Base-by-base conservation (phyloP, 306 rosid genomes). In the Lupinus albus region DNA sequence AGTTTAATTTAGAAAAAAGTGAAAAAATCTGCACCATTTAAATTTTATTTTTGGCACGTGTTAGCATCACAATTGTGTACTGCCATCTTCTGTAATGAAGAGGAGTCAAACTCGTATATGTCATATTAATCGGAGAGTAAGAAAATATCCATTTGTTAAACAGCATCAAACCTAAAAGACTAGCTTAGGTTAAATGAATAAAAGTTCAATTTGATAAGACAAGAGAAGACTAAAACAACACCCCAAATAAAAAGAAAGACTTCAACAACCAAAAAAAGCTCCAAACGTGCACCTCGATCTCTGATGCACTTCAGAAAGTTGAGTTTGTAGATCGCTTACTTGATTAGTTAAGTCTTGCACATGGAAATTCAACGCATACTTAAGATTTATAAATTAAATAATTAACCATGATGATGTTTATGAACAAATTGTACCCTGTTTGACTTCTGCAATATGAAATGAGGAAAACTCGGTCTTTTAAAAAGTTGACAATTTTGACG, bases 401-500 rank as follows among this genome's bases (percentile, higher is more conserved):
- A 8, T 38, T 58, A 76, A 51, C 35, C 42, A 61, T 21, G 33
- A 48, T 15, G 45, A 68, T 55, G 75, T 54, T 8, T 28, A 45
- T 53, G 70, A 78, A 59, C 44, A 42, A 71, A 71, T 6, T 59
- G 72, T 82, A 89, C 92, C 92, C 47, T 4, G 84, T 80, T 64
- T 83, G 92, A 52, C 73, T 64, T 79, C 96, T 89, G 93, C 87
- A 84, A 79, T 60, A n/a, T 11, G 18, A 60, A 73, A 73, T 64
- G 20, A 59, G 18, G 20, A 18, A 8, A 39, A 59, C 2, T 82
- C 52, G 77, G 81, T 64, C 45, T 70, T 68, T 54, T 32, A 56
- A 61, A 33, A 75, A 72, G 70, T 41, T 47, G 32, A 52, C 47
- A 86, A 54, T 45, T 64, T 60, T 42, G 38, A 71, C 44, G 4